Evolutionary conservation across 768 basidiomycete species (phyloP).

Genomic region (Kwoniella heveanensis): DNA sequence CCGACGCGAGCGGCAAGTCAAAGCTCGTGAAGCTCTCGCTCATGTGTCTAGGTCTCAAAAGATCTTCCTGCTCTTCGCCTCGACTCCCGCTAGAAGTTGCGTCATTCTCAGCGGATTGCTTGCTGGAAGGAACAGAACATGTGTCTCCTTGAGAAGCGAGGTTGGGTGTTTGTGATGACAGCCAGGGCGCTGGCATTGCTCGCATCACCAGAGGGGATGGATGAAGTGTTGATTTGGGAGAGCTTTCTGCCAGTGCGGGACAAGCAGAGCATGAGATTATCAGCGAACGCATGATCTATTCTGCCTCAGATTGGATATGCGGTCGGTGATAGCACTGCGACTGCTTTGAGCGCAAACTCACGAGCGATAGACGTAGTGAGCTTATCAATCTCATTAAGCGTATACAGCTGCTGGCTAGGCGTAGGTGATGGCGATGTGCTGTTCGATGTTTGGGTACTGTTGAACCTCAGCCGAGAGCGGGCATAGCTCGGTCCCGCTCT

Average conservation of each 20-base stretch:
- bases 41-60: constrained; percentile 48
- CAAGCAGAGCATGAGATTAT: constrained; percentile 5
- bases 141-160: constrained; percentile 26
- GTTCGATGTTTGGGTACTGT: neutral
- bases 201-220: constrained; percentile 49
- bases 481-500: neutral
- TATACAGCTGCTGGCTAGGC: constrained; percentile 40
- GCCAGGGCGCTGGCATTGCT: constrained; percentile 40
- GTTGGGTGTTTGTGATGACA: constrained; percentile 41
- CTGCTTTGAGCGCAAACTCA: constrained; percentile 25
- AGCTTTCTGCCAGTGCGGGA: constrained; percentile 14
- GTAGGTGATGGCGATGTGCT: constrained; percentile 17
- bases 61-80: constrained; percentile 14
- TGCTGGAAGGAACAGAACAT: neutral
- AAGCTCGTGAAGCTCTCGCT: constrained; percentile 53
- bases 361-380: constrained; percentile 47
- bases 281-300: no score
- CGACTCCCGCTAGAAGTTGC: constrained; percentile 14
- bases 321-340: no score
- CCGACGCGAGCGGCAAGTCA: constrained; percentile 46
- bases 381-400: constrained; percentile 47
- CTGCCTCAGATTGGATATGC: no score
- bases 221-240: constrained; percentile 22
- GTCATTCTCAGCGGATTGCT: neutral
- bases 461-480: neutral